These are phyloP conservation scores for rapeseed (Brassica napus) DNA, from an alignment of 345 rosid genomes.

Conservation along the genomic window Da-Ae NC_063435.1:28585001-28585500, in stretches of 20 bases:
- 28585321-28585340: not conserved
- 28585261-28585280: not conserved
- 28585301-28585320: conserved; percentile 5
- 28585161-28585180: conserved; percentile 3
- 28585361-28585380: not conserved
- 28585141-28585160: conserved; percentile 1
- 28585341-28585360: not conserved
- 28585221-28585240: not conserved
- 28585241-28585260: no score
- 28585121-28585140: conserved; percentile 17
- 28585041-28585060: conserved; percentile 67
- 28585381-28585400: not conserved
- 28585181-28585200: not conserved
- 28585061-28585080: conserved; percentile 52
- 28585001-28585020: conserved; percentile 74
- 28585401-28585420: conserved; percentile 17
- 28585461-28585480: conserved; percentile 6
- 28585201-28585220: not conserved
- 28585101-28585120: conserved; percentile 41
- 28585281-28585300: conserved; percentile 16
- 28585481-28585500: conserved; percentile 23
- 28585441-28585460: conserved; percentile 13
- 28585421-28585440: not conserved
- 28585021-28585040: conserved; percentile 62
- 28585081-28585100: conserved; percentile 48